Percentiles rank a stretch among this genome's conserved stretches.
These are phyloP conservation scores for Pholiota microspora DNA, from an alignment of 768 basidiomycete species.

Conservation along the genomic window DNA sequence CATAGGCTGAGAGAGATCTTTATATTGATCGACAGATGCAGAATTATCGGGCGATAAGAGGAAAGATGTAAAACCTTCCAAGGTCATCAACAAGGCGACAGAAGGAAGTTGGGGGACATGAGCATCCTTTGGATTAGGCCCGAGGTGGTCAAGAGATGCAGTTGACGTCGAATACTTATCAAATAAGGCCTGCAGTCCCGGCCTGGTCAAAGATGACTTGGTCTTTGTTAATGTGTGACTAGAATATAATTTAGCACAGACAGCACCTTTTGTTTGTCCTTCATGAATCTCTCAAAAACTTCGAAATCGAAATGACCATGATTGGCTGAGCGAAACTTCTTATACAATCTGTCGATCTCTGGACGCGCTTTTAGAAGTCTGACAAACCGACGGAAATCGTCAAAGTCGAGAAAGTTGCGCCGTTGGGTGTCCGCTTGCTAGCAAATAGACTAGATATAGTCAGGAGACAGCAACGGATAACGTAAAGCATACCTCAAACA, in stretches of 20 bases:
- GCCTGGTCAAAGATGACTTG: conserved; percentile 36
- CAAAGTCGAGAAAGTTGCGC: conserved; percentile 69
- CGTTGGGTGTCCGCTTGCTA: conserved; percentile 66
- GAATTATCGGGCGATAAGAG: conserved; percentile 80
- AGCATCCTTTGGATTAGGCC: conserved; percentile 1
- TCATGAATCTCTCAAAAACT: conserved; percentile 47
- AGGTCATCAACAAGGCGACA: conserved; percentile 35
- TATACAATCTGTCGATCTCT: conserved; percentile 71
- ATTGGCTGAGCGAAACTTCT: conserved; percentile 32
- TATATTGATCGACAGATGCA: conserved; percentile 42
- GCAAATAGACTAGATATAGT: conserved; percentile 2
- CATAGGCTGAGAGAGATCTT: conserved; percentile 76
- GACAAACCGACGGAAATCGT: conserved; percentile 82
- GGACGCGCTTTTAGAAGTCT: conserved; percentile 80
- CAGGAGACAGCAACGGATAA: not conserved
- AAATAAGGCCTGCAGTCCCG: conserved; percentile 37
- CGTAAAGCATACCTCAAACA: conserved; percentile 51
- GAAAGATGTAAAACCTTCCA: conserved; percentile 75
- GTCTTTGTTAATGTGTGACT: not conserved
- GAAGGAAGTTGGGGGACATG: conserved; percentile 3
- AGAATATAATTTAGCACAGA: not conserved
- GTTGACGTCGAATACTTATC: conserved; percentile 28
- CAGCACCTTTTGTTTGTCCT: conserved; percentile 42
- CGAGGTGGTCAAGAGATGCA: conserved; percentile 25
- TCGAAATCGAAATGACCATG: conserved; percentile 36